A percentile compares a stretch with the other conserved stretches of the same genome.
These are phyloP conservation scores for Sordariomycetes sp. DNA, from an alignment of 2,329 filamentous ascomycete genomes.

Conservation along the genomic window DNA sequence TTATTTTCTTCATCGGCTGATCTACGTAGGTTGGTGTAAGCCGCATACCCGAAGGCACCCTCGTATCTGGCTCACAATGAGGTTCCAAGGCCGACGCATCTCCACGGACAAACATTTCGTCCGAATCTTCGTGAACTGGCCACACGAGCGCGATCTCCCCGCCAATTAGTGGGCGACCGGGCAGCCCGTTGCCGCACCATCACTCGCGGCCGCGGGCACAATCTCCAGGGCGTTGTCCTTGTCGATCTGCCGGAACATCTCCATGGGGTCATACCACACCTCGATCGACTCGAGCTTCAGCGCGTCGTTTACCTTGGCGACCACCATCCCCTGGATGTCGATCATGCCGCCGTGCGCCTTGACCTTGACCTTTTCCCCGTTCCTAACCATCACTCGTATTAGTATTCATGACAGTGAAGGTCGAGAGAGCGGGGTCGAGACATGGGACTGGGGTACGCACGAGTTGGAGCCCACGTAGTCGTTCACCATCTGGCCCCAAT, in stretches of 20 bases:
- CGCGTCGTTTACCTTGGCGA: conserved; percentile 50
- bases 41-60: too few relatives aligned
- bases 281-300: conserved; percentile 47
- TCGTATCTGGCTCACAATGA: too few relatives aligned
- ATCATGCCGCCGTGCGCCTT: conserved; percentile 51
- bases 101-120: too few relatives aligned
- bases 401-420: not conserved
- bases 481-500: conserved; percentile 57
- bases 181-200: not conserved
- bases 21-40: too few relatives aligned
- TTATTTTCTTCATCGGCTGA: too few relatives aligned
- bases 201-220: not conserved
- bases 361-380: conserved; percentile 50
- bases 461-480: conserved; percentile 56
- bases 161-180: not conserved
- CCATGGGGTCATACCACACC: conserved; percentile 55
- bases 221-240: not conserved
- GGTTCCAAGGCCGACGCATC: too few relatives aligned
- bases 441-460: conserved; percentile 27
- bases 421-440: not conserved
- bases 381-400: conserved; percentile 22
- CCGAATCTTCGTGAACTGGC: too few relatives aligned
- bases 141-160: too few relatives aligned
- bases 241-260: conserved; percentile 55
- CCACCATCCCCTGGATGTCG: conserved; percentile 52